Base-by-base conservation (phyloP, 2,329 filamentous ascomycete species). In the Scortechinia acanthostroma region DNA sequence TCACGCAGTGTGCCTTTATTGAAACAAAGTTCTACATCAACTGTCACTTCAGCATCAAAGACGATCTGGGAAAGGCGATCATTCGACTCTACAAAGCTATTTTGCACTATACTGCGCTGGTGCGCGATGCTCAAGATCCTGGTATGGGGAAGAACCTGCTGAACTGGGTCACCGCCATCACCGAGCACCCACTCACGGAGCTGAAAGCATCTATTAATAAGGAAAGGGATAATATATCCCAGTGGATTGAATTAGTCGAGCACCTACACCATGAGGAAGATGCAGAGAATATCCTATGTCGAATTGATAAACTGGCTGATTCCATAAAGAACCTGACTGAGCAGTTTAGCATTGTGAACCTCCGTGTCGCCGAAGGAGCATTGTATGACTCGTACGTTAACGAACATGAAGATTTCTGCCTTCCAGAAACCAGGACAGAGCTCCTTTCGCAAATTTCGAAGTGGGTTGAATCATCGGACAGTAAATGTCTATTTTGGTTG, bases 401-500 rank as follows among this genome's bases (percentile, higher is more conserved):
- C 17, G 35, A 40, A 40, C 17, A 13, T 19, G 35, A 40, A 19
- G 35, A 19, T 19, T 15, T 13, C 10, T 58, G 55, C 46, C 52
- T 56, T n/a, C 51, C 35, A 44, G 51, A 46, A n/a, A 58, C 56
- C 21, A 49, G 55, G 40, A 49, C 45, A n/a, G 50, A 55, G 17
- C 42, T 58, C 4, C 50, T 53, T 16, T 23, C 45, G 2, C 40
- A 55, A 23, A 55, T 62, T 21, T 40, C 17, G 17, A 49, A 51
- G 16, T 62, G 56, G 59, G 48, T 50, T 21, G 42, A 46, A 22
- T 51, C 49, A 14, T 30, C 47, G 20, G 21, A 47, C 19, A 43
- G 48, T 33, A 48, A 55, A 51, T 22, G 49, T 25, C 56, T 63
- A 21, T 63, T 61, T 43, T 65, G 57, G 61, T 50, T 65, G 10